phyloP scores from a whole-genome alignment of 805 yeast species.

The Kuraishia borneana region DNA sequence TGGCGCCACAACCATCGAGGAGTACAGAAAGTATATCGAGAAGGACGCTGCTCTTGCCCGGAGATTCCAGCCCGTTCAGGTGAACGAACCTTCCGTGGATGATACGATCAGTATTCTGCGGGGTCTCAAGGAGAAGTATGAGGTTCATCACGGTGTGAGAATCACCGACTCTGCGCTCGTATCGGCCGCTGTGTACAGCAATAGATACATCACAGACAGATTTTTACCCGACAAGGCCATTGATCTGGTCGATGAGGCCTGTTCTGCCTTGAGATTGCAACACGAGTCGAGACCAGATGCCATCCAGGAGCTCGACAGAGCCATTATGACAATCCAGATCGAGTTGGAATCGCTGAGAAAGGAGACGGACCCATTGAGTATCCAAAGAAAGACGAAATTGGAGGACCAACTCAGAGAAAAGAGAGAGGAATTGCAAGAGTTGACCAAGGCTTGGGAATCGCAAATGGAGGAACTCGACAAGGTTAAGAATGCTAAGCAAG shows the following conservation, averaged over 20 bases:
- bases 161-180: constrained; percentile 88
- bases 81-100: constrained; percentile 81
- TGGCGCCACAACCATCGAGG: constrained; percentile 95
- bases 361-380: constrained; percentile 78
- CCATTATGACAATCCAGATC: constrained; percentile 87
- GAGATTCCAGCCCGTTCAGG: constrained; percentile 80
- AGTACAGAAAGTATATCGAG: constrained; percentile 84
- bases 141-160: constrained; percentile 96
- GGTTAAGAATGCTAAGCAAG: constrained; percentile 70
- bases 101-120: constrained; percentile 88
- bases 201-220: constrained; percentile 84
- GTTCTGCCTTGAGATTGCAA: constrained; percentile 87
- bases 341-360: constrained; percentile 90
- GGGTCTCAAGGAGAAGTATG: constrained; percentile 89
- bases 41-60: constrained; percentile 94
- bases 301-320: constrained; percentile 77
- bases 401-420: constrained; percentile 57
- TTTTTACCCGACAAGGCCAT: constrained; percentile 94
- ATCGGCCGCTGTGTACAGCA: constrained; percentile 83
- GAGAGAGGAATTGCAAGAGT: constrained; percentile 50
- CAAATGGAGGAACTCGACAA: constrained; percentile 70
- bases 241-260: constrained; percentile 93
- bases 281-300: constrained; percentile 97
- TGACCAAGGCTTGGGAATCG: constrained; percentile 79
- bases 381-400: constrained; percentile 66